Percentiles rank a stretch among this genome's conserved stretches.
phyloP scores from a whole-genome alignment of 108 stramenopile genomes.

The Fistulifera pelliculosa region DNA sequence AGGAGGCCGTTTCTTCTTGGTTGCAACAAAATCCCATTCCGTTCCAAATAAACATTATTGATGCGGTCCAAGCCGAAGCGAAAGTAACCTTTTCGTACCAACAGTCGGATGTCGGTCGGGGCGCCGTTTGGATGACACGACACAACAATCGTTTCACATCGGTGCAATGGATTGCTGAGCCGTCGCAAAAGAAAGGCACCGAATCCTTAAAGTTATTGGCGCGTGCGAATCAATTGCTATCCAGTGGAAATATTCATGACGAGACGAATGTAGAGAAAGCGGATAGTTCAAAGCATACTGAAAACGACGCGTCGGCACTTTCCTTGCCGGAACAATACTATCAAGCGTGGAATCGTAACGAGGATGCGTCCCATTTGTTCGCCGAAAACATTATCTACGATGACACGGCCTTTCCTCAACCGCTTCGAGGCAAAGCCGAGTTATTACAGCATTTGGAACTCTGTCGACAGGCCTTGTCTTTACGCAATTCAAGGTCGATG shows the following conservation, averaged over 20 bases:
- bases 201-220: background rate
- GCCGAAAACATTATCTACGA: conserved; percentile 56
- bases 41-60: conserved; percentile 5
- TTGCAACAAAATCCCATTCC: background rate
- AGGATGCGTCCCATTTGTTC: conserved; percentile 41
- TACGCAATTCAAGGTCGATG: conserved; percentile 50
- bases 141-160: conserved; percentile 17
- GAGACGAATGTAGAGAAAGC: conserved; percentile 13
- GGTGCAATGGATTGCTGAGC: background rate
- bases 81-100: conserved; percentile 36
- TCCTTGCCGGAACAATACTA: conserved; percentile 41
- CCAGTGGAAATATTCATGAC: conserved; percentile 23
- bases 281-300: background rate
- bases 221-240: conserved; percentile 17
- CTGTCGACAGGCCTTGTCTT: conserved; percentile 46
- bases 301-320: background rate
- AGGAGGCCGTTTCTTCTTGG: background rate
- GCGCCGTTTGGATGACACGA: conserved; percentile 11
- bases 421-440: conserved; percentile 40
- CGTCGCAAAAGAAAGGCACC: background rate
- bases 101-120: conserved; percentile 2
- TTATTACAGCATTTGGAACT: conserved; percentile 38
- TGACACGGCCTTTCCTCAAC: conserved; percentile 35
- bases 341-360: conserved; percentile 68
- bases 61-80: background rate